These are phyloP conservation scores for Crucihimalaya himalaica DNA, from an alignment of 345 rosid species.

Conservation along the genomic window DNA sequence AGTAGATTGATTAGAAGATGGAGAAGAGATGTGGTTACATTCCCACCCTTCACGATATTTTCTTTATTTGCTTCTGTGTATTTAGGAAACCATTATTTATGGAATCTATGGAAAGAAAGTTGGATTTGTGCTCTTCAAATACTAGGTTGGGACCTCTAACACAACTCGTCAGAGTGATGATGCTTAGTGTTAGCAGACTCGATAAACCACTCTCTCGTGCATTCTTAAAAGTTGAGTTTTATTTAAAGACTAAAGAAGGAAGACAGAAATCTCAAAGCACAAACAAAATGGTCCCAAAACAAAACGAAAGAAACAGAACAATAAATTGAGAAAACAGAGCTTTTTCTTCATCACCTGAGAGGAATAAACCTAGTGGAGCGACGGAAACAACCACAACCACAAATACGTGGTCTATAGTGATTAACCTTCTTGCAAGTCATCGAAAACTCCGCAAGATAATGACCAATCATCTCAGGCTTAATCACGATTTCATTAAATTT, in stretches of 20 bases:
- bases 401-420: conserved; percentile 55
- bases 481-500: conserved; percentile 69
- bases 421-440: conserved; percentile 61
- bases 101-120: neutral
- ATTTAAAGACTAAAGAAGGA: neutral
- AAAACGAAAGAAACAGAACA: neutral
- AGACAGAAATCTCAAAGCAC: neutral
- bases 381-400: conserved; percentile 67
- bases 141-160: neutral
- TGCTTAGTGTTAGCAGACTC: neutral
- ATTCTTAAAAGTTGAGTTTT: neutral
- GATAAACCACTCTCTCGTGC: neutral
- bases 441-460: conserved; percentile 62
- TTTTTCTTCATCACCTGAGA: conserved; percentile 46
- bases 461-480: conserved; percentile 76
- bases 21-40: too few species aligned
- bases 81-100: neutral
- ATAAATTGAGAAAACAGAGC: neutral
- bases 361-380: conserved; percentile 79
- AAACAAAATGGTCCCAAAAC: neutral
- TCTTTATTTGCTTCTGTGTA: neutral
- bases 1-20: too few species aligned
- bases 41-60: neutral
- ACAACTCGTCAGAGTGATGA: neutral
- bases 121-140: neutral